Conservation (phyloP, 768 basidiomycete genomes). For the Roridomyces roridus region DNA sequence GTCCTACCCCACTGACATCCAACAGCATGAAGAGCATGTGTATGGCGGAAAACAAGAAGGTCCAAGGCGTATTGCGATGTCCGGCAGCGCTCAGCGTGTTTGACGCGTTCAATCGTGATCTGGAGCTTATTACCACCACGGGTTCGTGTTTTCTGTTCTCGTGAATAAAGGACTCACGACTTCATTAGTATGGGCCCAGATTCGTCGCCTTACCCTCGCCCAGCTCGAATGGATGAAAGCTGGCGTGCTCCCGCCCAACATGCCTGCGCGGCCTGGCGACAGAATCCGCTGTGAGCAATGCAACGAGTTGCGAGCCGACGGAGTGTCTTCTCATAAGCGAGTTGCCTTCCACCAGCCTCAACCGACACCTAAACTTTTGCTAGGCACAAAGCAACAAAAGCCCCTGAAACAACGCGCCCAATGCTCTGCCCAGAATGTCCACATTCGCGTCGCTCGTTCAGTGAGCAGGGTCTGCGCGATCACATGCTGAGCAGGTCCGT, state of each 20-base stretch:
- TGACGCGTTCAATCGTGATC: not conserved
- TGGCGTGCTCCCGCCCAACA: not conserved
- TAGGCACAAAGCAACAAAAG: no score
- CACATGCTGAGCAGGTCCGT: no score
- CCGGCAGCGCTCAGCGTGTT: not conserved
- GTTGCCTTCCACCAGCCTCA: no score
- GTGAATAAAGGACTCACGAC: no score
- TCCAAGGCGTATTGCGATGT: constrained; percentile 6
- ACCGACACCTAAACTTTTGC: no score
- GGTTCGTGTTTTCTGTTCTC: no score
- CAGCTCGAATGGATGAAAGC: not conserved
- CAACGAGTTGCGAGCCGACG: no score
- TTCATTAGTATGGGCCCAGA: constrained; percentile 9
- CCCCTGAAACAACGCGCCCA: no score
- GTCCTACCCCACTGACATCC: not conserved
- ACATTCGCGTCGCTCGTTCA: no score
- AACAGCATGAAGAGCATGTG: not conserved
- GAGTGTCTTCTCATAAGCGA: no score
- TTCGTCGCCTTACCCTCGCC: not conserved
- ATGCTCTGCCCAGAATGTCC: no score
- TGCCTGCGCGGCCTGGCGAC: not conserved
- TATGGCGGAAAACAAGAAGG: not conserved
- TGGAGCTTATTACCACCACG: not conserved
- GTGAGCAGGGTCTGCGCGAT: no score
- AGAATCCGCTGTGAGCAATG: constrained; percentile 6